A percentile compares a stretch with the other conserved stretches of the same genome.
Conservation (phyloP, 2,329 filamentous ascomycete genomes). For the Tolypocladium endophyticum region DNA sequence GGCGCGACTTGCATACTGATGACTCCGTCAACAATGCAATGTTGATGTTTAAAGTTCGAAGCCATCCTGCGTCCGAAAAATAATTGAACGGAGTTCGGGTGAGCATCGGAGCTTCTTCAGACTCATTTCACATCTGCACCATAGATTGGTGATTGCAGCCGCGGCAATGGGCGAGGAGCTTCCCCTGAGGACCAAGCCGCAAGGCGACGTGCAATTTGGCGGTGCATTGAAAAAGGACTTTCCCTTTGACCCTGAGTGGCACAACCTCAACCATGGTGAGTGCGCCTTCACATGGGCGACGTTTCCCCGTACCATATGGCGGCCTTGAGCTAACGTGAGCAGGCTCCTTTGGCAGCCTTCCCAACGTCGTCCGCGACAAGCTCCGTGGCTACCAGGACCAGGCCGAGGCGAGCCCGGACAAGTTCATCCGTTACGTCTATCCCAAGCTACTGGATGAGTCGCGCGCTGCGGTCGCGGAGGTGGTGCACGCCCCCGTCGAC, state of each 20-base stretch:
- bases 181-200: background rate
- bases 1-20: background rate
- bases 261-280: constrained; percentile 70
- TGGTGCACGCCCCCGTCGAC: constrained; percentile 55
- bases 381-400: constrained; percentile 56
- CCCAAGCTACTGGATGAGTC: constrained; percentile 53
- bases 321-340: background rate
- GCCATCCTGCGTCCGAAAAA: no score
- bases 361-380: constrained; percentile 46
- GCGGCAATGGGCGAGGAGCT: constrained; percentile 3
- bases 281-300: background rate
- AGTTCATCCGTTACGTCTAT: constrained; percentile 63
- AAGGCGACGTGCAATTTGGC: constrained; percentile 16
- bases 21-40: background rate
- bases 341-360: constrained; percentile 76
- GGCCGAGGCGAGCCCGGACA: constrained; percentile 60
- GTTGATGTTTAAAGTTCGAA: background rate
- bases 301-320: background rate
- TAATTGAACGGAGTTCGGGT: background rate
- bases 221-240: constrained; percentile 50
- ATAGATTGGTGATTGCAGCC: background rate
- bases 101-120: background rate
- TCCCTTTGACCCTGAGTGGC: constrained; percentile 54
- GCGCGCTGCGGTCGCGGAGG: constrained; percentile 54
- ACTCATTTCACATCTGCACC: background rate